Percentiles rank a stretch among this genome's conserved stretches.
Conservation (phyloP, 768 basidiomycete species). For the Rhizopogon vesiculosus region DNA sequence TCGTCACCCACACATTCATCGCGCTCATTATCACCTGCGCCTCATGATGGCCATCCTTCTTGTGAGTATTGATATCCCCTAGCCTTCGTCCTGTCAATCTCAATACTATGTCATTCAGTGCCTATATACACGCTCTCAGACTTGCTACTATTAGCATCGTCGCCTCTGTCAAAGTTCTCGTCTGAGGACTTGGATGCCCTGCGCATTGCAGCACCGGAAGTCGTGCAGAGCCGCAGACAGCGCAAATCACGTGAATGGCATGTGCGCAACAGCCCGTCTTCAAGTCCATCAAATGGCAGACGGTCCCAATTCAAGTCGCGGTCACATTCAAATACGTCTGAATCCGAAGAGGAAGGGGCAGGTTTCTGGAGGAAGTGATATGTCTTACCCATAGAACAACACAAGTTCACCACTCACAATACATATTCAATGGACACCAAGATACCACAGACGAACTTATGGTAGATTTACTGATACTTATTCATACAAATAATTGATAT, state of each 20-base stretch:
- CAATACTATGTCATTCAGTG: background rate
- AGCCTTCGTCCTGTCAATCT: background rate
- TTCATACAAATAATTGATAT: no score
- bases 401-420: background rate
- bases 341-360: conserved; percentile 13
- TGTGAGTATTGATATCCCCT: background rate
- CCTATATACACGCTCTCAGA: conserved; percentile 22
- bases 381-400: background rate
- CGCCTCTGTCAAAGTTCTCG: conserved; percentile 15
- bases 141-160: conserved; percentile 17
- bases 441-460: background rate
- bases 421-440: background rate
- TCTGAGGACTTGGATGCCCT: conserved; percentile 4
- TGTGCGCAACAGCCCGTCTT: conserved; percentile 4
- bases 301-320: background rate
- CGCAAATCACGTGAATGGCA: conserved; percentile 23
- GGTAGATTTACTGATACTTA: no score
- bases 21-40: background rate
- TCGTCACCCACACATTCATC: conserved; percentile 10
- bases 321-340: background rate
- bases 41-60: background rate
- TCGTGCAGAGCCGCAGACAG: conserved; percentile 19
- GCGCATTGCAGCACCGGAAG: conserved; percentile 19
- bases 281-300: background rate
- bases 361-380: conserved; percentile 12